Evolutionary conservation across 345 rosid genomes (phyloP), one percentile per base, ranked within the genome.

Genomic region (Ricinus communis): DNA sequence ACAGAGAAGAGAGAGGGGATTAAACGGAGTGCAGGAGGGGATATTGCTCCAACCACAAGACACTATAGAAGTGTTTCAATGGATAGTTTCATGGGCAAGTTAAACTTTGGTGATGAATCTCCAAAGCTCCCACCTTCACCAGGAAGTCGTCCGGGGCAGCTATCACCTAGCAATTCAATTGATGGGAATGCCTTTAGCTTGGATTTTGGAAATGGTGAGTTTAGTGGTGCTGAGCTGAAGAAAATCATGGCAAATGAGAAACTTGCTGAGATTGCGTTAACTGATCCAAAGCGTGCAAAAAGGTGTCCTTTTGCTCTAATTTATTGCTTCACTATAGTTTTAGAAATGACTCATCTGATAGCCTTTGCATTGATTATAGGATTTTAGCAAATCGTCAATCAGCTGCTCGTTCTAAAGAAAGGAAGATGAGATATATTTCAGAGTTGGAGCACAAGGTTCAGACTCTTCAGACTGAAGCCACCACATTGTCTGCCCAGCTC

Each of bases 391-490:
- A 93, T 73, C 94, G 97, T 45, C 97, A 91, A 65, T 93, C 98
- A 41, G 98, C 97, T 74, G 98, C 98, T 27, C 93, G 98, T 28
- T 93, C 98, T 30, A 93, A 93, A 75, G 98, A 93, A 79, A 81
- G 98, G 80, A 93, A 93, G 86, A 88, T 87, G 98, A 83, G 93
- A 49, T 93, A 93, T 62, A 93, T 93, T 38, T 87, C 90, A 0
- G 98, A 93, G 82, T 74, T 93, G 82, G 97, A 93, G 72, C 98
- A 93, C 72, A 93, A 93, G 83, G 98, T 93, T 71, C 98, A 93
- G 81, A 91, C 98, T 52, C 83, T 93, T 71, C 98, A 93, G 85
- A 91, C 94, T 2, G 97, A 93, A 77, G 98, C 98, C 57, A 93
- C 98, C 41, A 88, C 98, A 55, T 85, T 93, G 78, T 93, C 98